These are phyloP conservation scores for Blumeria graminis DNA, from an alignment of 2,329 filamentous ascomycete genomes.

Conservation along the genomic window DNA sequence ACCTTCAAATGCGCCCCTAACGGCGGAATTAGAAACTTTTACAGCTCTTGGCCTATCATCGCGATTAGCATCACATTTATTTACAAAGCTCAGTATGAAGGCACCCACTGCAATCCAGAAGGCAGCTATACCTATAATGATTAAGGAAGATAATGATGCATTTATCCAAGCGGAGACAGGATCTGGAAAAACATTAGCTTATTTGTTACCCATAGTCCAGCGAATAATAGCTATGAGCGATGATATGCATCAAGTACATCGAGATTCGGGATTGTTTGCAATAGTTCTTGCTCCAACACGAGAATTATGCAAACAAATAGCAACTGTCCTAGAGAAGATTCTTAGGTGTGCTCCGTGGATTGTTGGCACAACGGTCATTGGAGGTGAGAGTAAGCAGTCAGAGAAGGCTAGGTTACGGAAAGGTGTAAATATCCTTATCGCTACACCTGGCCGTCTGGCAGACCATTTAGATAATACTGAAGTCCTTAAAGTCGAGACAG, in stretches of 20 bases:
- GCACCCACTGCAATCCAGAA: constrained; percentile 89
- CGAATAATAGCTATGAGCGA: constrained; percentile 55
- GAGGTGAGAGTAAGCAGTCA: constrained; percentile 44
- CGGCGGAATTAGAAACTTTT: constrained; percentile 66
- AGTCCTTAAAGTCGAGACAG: constrained; percentile 64
- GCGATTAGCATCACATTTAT: constrained; percentile 56
- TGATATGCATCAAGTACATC: constrained; percentile 34
- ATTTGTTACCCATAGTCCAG: constrained; percentile 77
- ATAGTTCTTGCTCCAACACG: constrained; percentile 85
- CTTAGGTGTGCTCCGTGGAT: constrained; percentile 84
- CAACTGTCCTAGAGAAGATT: constrained; percentile 60
- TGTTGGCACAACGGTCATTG: constrained; percentile 63
- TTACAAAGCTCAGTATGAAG: constrained; percentile 67
- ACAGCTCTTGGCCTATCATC: constrained; percentile 63
- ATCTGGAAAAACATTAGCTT: constrained; percentile 93
- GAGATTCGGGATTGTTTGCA: constrained; percentile 77
- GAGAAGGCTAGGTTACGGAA: constrained; percentile 89
- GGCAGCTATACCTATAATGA: constrained; percentile 57
- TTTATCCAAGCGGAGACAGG: constrained; percentile 95
- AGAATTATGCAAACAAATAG: constrained; percentile 86
- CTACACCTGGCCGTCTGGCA: constrained; percentile 71
- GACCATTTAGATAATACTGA: constrained; percentile 89
- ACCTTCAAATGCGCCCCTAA: constrained; percentile 76
- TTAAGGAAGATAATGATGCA: constrained; percentile 64
- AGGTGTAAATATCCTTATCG: constrained; percentile 85